phyloP scores from a whole-genome alignment of 2,329 filamentous ascomycete genomes.

The Thermothelomyces thermophilus region DNA sequence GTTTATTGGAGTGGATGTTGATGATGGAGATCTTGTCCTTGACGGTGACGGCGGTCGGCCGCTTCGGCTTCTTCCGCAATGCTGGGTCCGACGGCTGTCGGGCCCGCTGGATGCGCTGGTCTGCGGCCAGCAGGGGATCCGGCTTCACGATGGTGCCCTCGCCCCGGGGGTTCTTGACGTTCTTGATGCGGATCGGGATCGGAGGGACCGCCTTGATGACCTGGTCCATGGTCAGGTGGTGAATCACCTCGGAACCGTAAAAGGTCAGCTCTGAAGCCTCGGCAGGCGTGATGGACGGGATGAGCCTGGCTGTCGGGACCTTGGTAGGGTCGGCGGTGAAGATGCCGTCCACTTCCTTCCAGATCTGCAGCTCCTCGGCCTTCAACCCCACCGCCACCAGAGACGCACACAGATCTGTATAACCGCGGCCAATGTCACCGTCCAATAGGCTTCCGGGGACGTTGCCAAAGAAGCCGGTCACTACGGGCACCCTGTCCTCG shows the following conservation, averaged over 20 bases:
- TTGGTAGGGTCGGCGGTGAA: constrained; percentile 67
- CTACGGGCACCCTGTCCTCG: constrained; percentile 62
- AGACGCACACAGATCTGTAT: constrained; percentile 93
- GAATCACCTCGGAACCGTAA: constrained; percentile 93
- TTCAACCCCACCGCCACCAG: constrained; percentile 82
- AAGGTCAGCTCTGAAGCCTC: constrained; percentile 95
- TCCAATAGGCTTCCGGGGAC: constrained; percentile 87
- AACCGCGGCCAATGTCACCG: constrained; percentile 83
- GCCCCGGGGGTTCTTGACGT: constrained; percentile 78
- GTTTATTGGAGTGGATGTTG: constrained; percentile 96
- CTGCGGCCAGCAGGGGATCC: constrained; percentile 51
- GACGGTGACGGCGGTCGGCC: constrained; percentile 87
- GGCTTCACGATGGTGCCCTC: constrained; percentile 78
- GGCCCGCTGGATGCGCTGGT: constrained; percentile 53
- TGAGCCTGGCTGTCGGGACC: constrained; percentile 85
- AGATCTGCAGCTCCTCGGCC: constrained; percentile 87
- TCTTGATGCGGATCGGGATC: constrained; percentile 85
- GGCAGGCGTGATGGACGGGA: constrained; percentile 81
- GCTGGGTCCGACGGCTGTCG: constrained; percentile 30
- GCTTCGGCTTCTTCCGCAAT: constrained; percentile 56
- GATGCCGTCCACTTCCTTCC: constrained; percentile 85
- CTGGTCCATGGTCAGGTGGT: constrained; percentile 98
- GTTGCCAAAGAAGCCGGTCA: constrained; percentile 92
- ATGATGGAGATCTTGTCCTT: constrained; percentile 96
- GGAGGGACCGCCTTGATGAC: constrained; percentile 71